Evolutionary conservation across 1,284 basidiomycete genomes (phyloP), one percentile per base, ranked within the genome.

Genomic region (Leucoagaricus sp.): DNA sequence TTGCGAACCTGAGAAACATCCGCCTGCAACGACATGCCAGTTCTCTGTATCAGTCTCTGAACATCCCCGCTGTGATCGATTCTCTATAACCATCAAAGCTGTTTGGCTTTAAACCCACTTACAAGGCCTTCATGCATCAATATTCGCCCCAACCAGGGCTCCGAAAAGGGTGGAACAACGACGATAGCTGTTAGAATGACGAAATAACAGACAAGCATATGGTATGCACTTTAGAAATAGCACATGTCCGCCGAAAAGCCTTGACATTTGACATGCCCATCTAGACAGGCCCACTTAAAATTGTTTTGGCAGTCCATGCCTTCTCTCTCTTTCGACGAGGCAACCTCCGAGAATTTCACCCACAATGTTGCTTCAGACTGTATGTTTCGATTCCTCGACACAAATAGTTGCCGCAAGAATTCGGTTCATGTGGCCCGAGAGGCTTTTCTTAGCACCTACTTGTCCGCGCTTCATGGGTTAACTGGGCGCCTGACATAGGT

Each of bases 31-130:
- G 31, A 33, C 13, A 33, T 33, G 7, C 31, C 13, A 13, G 31
- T 33, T 8, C 13, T 13, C 13, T 7, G 31, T 8, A 52, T 31
- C 29, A 42, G 5, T 25, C 28, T 40, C 31, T 29, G 34, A 29
- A 53, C 21, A 13, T 34, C 31, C 26, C 42, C 51, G 40, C 41
- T 7, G 2, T 25, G 31, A 44, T 45, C 51, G 51, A 53, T 28
- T 13, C 36, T 13, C 6, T 23, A 44, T 45, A 3, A 1, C 50
- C 28, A 31, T 44, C 15, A 17, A n/a, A 17, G 28, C 1, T 33
- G 31, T 3, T 23, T 15, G 25, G 13, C 4, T 4, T 38, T 38
- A 38, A n/a, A 8, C 17, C 13, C 36, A n/a, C 36, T 13, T n/a
- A 38, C 17, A n/a, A 23, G 41, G 10, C 41, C 19, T 3, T 10